A percentile compares a stretch with the other conserved stretches of the same genome.
phyloP scores from a whole-genome alignment of 345 rosid genomes.

The rapeseed (Brassica napus) region DNA sequence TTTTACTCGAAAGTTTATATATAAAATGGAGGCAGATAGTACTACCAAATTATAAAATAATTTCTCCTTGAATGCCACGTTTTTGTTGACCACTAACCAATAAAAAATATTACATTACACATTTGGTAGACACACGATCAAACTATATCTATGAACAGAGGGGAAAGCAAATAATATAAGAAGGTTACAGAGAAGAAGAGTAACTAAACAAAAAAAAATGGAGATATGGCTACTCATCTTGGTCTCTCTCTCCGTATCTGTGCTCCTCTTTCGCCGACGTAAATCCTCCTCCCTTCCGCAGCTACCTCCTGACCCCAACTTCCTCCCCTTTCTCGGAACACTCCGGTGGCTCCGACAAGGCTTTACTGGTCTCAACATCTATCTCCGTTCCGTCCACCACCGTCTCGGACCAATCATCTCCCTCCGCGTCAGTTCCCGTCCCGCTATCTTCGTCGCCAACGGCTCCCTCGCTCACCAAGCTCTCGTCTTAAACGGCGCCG shows the following conservation, averaged over 20 bases:
- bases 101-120: neutral
- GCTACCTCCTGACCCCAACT: slow-evolving; percentile 31
- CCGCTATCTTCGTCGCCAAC: slow-evolving; percentile 27
- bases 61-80: neutral
- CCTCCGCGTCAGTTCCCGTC: neutral
- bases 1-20: neutral
- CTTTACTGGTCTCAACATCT: neutral
- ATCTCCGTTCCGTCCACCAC: slow-evolving; percentile 3
- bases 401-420: slow-evolving; percentile 36
- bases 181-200: neutral
- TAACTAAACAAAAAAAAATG: neutral
- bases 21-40: neutral
- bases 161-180: neutral
- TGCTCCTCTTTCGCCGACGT: neutral
- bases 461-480: slow-evolving; percentile 36
- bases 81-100: neutral
- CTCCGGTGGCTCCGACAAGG: slow-evolving; percentile 26
- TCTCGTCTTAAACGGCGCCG: slow-evolving; percentile 34
- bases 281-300: neutral
- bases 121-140: neutral
- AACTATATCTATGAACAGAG: neutral
- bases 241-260: neutral
- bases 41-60: neutral
- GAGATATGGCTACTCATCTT: neutral
- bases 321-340: slow-evolving; percentile 34